Percentiles rank a stretch among this genome's conserved stretches.
Evolutionary conservation across 2,329 filamentous ascomycete species (phyloP).

Genomic region (Diaporthe ilicicola): DNA sequence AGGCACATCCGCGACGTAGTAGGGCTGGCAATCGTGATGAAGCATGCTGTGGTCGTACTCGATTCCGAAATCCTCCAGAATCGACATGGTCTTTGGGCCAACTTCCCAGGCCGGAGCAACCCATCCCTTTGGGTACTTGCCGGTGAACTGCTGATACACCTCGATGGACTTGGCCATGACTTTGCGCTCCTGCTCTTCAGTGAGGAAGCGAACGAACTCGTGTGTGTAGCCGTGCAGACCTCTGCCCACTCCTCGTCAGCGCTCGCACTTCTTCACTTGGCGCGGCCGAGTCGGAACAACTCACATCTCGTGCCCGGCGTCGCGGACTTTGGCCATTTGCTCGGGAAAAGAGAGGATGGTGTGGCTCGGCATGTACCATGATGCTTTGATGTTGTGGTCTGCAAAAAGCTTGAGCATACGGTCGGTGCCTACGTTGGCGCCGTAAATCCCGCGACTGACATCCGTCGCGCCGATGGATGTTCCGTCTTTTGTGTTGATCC

Average conservation of each 20-base stretch:
- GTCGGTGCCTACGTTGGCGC: slow-evolving; percentile 34
- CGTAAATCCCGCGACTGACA: slow-evolving; percentile 35
- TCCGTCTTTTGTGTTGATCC: slow-evolving; percentile 34
- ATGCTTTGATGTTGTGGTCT: slow-evolving; percentile 35
- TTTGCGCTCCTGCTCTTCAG: slow-evolving; percentile 33
- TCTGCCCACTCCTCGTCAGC: neutral
- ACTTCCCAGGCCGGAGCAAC: slow-evolving; percentile 54
- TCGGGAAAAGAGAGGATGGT: slow-evolving; percentile 35
- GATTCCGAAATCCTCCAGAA: slow-evolving; percentile 51
- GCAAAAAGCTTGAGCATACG: slow-evolving; percentile 35
- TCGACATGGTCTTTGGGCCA: slow-evolving; percentile 45
- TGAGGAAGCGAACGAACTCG: slow-evolving; percentile 34
- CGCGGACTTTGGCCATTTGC: slow-evolving; percentile 36
- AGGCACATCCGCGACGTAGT: slow-evolving; percentile 41
- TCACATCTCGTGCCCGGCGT: slow-evolving; percentile 35
- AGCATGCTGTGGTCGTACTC: slow-evolving; percentile 57
- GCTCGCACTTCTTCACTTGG: no score
- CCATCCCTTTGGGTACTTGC: slow-evolving; percentile 51
- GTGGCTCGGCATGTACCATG: slow-evolving; percentile 36
- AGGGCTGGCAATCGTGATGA: slow-evolving; percentile 56
- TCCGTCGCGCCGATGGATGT: slow-evolving; percentile 26
- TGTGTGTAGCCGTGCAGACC: slow-evolving; percentile 37
- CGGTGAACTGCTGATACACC: slow-evolving; percentile 41
- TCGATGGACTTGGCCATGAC: slow-evolving; percentile 37
- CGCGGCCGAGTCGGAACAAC: neutral